A percentile compares a stretch with the other conserved stretches of the same genome.
These are phyloP conservation scores for Aegilops tauschii DNA, from an alignment of 176 grass and related monocot species.

Conservation along the genomic window DNA sequence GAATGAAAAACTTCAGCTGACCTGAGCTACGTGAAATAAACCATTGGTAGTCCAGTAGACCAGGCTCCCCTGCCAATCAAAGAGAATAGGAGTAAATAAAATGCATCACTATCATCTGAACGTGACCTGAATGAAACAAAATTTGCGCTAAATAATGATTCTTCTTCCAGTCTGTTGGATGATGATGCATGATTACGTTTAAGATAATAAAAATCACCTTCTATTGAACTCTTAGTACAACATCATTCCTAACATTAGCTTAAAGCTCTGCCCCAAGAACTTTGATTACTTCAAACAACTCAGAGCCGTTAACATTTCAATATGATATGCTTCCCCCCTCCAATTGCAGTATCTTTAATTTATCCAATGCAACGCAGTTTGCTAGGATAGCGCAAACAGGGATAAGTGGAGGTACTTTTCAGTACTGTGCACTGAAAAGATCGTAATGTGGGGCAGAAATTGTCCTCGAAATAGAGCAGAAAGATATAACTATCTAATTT, in stretches of 20 bases:
- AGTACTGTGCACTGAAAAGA: conserved; percentile 17
- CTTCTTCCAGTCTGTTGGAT: not conserved
- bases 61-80: conserved; percentile 65
- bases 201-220: not conserved
- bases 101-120: not conserved
- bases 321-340: too few species aligned
- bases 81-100: not conserved
- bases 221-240: conserved; percentile 6
- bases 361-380: conserved; percentile 19
- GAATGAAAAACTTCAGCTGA: conserved; percentile 22
- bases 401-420: conserved; percentile 1
- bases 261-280: not conserved
- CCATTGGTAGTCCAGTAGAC: conserved; percentile 93
- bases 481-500: not conserved
- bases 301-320: not conserved
- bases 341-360: not conserved
- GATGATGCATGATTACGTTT: not conserved
- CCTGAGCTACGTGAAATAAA: conserved; percentile 75
- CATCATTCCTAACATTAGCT: conserved; percentile 1
- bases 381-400: conserved; percentile 2
- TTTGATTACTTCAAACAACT: conserved; percentile 11
- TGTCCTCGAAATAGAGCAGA: conserved; percentile 3
- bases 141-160: not conserved
- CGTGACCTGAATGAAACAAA: conserved; percentile 25
- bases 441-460: conserved; percentile 7